A percentile compares a stretch with the other conserved stretches of the same genome.
Evolutionary conservation across 2,329 filamentous ascomycete genomes (phyloP).

Genomic region (Phyllachora maydis): DNA sequence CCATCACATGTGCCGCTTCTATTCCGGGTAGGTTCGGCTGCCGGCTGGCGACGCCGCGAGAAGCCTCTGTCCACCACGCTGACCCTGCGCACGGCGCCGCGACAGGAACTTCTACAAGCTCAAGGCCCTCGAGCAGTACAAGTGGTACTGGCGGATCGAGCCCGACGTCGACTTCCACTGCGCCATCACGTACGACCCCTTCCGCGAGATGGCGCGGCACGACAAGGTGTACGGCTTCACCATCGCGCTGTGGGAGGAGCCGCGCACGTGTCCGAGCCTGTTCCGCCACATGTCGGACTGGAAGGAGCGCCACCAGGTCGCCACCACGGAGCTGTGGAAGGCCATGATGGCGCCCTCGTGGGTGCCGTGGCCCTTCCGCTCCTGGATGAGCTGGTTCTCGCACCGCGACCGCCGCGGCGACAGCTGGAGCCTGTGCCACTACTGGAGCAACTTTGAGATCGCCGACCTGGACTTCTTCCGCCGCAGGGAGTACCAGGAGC

Average conservation of each 20-base stretch:
- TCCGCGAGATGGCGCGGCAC: slow-evolving; percentile 20
- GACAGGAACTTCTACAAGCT: slow-evolving; percentile 22
- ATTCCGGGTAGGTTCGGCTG: too few species aligned
- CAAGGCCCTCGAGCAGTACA: slow-evolving; percentile 17
- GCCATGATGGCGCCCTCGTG: slow-evolving; percentile 18
- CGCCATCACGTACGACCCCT: slow-evolving; percentile 24
- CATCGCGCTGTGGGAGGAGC: slow-evolving; percentile 20
- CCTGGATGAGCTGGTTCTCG: slow-evolving; percentile 13
- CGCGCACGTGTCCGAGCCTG: slow-evolving; percentile 17
- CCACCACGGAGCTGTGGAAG: slow-evolving; percentile 16
- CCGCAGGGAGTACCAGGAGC: slow-evolving; percentile 15
- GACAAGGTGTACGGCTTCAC: slow-evolving; percentile 22
- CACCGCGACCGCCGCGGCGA: slow-evolving; percentile 18
- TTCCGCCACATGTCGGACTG: slow-evolving; percentile 19
- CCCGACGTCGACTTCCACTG: slow-evolving; percentile 22
- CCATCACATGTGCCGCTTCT: slow-evolving; percentile 17
- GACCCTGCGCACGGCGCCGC: too few species aligned
- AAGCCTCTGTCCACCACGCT: too few species aligned
- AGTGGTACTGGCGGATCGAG: slow-evolving; percentile 25
- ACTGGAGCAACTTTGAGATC: slow-evolving; percentile 27
- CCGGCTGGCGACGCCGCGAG: too few species aligned
- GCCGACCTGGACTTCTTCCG: slow-evolving; percentile 23
- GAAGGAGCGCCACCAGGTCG: slow-evolving; percentile 15
- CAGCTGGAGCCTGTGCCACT: slow-evolving; percentile 21
- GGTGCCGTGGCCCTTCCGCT: slow-evolving; percentile 18